Conservation (phyloP, 2,329 filamentous ascomycete species). For the Ascochyta clinopodiicola region DNA sequence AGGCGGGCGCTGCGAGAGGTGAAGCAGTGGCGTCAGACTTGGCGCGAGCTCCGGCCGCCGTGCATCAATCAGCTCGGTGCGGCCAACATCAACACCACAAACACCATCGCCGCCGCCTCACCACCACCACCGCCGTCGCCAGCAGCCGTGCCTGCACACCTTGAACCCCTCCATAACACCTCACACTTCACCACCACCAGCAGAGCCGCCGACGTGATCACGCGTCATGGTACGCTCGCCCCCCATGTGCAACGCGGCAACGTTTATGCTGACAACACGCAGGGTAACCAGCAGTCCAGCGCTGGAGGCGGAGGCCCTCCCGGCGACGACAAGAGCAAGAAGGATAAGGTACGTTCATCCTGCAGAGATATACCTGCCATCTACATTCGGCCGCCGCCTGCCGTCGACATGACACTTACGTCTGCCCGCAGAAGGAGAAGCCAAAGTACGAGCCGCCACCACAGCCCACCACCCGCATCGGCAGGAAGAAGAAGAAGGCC, state of each 20-base stretch:
- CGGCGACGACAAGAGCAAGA: slow-evolving; percentile 88
- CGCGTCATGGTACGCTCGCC: slow-evolving; percentile 44
- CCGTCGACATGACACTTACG: slow-evolving; percentile 22
- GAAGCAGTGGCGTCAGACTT: slow-evolving; percentile 35
- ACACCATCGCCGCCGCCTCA: slow-evolving; percentile 30
- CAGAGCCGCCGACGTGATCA: slow-evolving; percentile 21
- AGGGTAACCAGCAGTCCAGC: slow-evolving; percentile 88
- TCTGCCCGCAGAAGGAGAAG: slow-evolving; percentile 83
- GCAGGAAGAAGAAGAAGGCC: slow-evolving; percentile 97
- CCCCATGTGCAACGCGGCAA: slow-evolving; percentile 17
- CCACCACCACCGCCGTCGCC: slow-evolving; percentile 21
- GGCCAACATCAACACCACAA: slow-evolving; percentile 42
- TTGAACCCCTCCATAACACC: background rate
- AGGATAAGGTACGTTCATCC: slow-evolving; percentile 64
- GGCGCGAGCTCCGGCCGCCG: slow-evolving; percentile 27
- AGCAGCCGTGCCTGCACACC: slow-evolving; percentile 16
- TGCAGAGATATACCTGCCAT: background rate
- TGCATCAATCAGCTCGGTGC: slow-evolving; percentile 28
- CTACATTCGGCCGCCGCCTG: slow-evolving; percentile 7
- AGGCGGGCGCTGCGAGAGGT: slow-evolving; percentile 31
- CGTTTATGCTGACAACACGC: slow-evolving; percentile 47
- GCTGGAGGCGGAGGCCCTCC: slow-evolving; percentile 73
- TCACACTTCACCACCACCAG: background rate
- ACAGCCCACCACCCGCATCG: slow-evolving; percentile 93
- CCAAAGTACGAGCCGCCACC: slow-evolving; percentile 99